Evolutionary conservation across 495 filamentous ascomycete species (phyloP).

Genomic region (Neurospora africana): DNA sequence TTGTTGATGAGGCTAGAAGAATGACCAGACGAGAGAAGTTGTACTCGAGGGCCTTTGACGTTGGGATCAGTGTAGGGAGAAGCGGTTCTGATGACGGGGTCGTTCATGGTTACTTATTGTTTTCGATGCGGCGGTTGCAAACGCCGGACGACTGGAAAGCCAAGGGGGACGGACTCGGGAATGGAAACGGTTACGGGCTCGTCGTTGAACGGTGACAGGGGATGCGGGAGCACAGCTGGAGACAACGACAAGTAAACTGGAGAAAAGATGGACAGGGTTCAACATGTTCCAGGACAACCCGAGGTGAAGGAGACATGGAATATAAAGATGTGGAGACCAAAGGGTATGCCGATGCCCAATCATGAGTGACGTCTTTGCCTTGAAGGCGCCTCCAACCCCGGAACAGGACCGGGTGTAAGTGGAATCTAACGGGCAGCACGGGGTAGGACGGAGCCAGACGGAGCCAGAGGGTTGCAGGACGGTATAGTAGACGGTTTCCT

Average conservation of each 20-base stretch:
- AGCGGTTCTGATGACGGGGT: constrained; percentile 37
- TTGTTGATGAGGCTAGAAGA: constrained; percentile 4
- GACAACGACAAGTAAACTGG: constrained; percentile 13
- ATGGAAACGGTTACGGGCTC: neutral
- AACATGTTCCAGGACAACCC: constrained; percentile 12
- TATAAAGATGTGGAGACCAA: constrained; percentile 18
- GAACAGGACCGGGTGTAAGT: constrained; percentile 16
- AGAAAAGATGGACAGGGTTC: constrained; percentile 11
- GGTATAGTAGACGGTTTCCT: neutral
- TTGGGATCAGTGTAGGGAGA: constrained; percentile 40
- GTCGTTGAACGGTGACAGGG: constrained; percentile 15
- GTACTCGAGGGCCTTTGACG: constrained; percentile 37
- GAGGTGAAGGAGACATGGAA: constrained; percentile 15
- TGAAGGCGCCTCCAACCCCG: constrained; percentile 8
- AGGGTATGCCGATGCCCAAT: constrained; percentile 9
- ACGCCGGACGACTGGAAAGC: constrained; percentile 1
- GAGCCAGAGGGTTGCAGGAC: neutral
- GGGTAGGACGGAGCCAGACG: neutral
- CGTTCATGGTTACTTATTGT: constrained; percentile 39
- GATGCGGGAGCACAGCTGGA: constrained; percentile 12
- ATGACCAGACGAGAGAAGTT: constrained; percentile 26
- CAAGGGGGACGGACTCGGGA: neutral
- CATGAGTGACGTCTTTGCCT: constrained; percentile 15
- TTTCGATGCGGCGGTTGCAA: constrained; percentile 6
- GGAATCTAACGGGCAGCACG: constrained; percentile 6